Conservation (phyloP, 768 basidiomycete genomes). For the Rickenella mellea region DNA sequence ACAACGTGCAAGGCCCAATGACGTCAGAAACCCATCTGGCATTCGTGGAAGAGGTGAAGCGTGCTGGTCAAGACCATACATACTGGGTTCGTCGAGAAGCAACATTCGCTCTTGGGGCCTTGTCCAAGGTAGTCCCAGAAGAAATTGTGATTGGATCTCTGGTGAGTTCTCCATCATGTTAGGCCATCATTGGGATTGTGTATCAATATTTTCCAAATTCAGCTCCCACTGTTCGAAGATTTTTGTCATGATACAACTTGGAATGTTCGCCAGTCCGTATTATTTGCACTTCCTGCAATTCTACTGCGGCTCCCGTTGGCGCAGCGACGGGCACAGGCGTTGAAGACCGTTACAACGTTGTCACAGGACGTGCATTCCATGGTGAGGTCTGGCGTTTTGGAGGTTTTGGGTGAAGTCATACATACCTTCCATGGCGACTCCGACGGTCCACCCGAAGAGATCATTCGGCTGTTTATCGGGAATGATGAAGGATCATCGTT, state of each 20-base stretch:
- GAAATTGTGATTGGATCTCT: conserved; percentile 58
- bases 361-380: conserved; percentile 50
- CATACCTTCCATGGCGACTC: conserved; percentile 66
- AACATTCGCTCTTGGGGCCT: conserved; percentile 77
- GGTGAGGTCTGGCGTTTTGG: conserved; percentile 74
- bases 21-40: conserved; percentile 45
- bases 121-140: conserved; percentile 80
- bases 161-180: conserved; percentile 29
- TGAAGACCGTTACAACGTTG: conserved; percentile 55
- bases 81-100: conserved; percentile 82
- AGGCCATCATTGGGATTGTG: not conserved
- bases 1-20: conserved; percentile 34
- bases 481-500: conserved; percentile 23
- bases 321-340: conserved; percentile 53
- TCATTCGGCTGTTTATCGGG: conserved; percentile 73
- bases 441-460: conserved; percentile 61
- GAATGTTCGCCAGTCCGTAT: conserved; percentile 82
- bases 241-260: conserved; percentile 61
- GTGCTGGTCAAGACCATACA: conserved; percentile 53
- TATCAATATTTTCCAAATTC: conserved; percentile 3
- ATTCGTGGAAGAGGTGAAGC: conserved; percentile 68
- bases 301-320: conserved; percentile 51
- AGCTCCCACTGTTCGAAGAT: conserved; percentile 76
- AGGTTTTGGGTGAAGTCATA: conserved; percentile 83
- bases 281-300: conserved; percentile 79